Evolutionary conservation across 2,329 filamentous ascomycete species (phyloP), one percentile per base, ranked within the genome.

Genomic region (Cladosporium cucumerinum): DNA sequence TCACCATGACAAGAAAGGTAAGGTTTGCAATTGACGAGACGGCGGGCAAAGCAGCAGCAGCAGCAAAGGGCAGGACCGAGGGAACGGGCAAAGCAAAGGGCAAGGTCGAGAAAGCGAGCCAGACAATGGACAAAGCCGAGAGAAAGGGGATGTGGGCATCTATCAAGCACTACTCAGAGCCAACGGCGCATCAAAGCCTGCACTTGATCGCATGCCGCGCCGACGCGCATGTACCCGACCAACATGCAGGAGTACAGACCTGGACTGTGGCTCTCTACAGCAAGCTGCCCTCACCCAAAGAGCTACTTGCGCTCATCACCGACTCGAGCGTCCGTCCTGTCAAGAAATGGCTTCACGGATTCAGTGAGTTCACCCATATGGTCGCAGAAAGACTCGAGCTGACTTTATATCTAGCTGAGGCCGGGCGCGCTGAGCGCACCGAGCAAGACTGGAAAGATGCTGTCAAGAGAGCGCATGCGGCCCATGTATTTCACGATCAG

Each of bases 181-280:
- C 46, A 23, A 34, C 58, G 58, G 58, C 58, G 43, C 46, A 51
- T 6, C 28, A 61, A 39, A 61, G 58, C 58, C 30, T 61, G 26
- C 39, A 61, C 16, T 25, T 26, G 6, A 25, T 61, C 28, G 39
- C 43, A 16, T 43, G 28, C 5, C n/a, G 26, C 25, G 36, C 23
- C 30, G 23, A 46, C n/a, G 23, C 36, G 23, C 25, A 43, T 10
- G 3, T 12, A 23, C 25, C n/a, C 18, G 18, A 32, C n/a, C 10
- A 48, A n/a, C 25, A 59, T 10, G 57, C 39, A 18, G 43, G 7
- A n/a, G 25, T 25, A 16, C 25, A 7, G 30, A 14, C 14, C 14
- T 52, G 46, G 48, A 26, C 21, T 10, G 14, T 21, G 12, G 32
- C 59, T 12, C 3, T 61, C 16, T 49, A n/a, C 18, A 28, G 30